Base-by-base conservation (phyloP, 1,139 yeast species). In the Diutina rugosa region DNA sequence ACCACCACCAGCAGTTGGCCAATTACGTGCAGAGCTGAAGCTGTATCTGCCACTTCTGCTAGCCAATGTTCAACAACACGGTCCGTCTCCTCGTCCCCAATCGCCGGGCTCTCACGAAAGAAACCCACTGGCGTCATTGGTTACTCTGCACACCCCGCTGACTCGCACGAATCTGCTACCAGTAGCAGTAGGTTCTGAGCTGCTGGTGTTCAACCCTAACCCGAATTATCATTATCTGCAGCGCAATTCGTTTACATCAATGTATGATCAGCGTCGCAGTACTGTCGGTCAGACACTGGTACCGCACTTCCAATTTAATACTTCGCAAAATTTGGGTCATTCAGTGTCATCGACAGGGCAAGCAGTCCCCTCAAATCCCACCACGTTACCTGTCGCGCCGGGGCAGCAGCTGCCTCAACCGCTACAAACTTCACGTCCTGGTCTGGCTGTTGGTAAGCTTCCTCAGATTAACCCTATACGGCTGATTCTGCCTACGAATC, bases 41-140 rank as follows among this genome's bases (percentile, higher is more conserved):
- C 53, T 49, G 53, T 49, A 49, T 32, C 53, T 49, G 53, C 53
- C 53, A 10, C 21, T 49, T 14, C 53, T 49, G 53, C 3, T 47
- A 18, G 38, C 51, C 6, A 28, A 29, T 7, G 32, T 21, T 4
- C 30, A 26, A n/a, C 38, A 12, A 14, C 21, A 38, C 6, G 45
- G 44, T 5, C 35, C 51, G 3, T 32, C 44, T n/a, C 53, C 53
- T 7, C 53, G 32, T 8, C 41, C 44, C 26, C 41, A 30, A n/a
- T 32, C 44, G 28, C 53, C 53, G 14, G 26, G 26, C 8, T 49
- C 29, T 29, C 26, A 30, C 29, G 21, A 14, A 14, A 18, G 4
- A 28, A 7, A 32, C 10, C 53, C 21, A 14, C 32, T 32, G 53
- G 53, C 26, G n/a, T 16, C 44, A 18, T 44, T 49, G 53, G n/a